Evolutionary conservation across 805 yeast genomes (phyloP), one percentile per base, ranked within the genome.

Genomic region (Starmerella riodocensis): DNA sequence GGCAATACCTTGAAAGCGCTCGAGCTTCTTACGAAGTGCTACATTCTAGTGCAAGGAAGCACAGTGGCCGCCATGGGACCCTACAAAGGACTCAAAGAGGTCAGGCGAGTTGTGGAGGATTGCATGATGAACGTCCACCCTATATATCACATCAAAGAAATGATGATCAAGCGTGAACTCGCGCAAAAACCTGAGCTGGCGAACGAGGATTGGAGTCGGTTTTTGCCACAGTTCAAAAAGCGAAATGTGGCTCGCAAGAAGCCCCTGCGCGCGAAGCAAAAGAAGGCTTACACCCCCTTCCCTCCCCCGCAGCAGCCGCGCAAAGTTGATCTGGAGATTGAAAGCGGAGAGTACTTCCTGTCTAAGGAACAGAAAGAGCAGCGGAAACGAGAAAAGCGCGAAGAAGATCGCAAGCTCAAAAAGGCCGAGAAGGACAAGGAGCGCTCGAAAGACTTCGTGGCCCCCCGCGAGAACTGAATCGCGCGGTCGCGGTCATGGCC

Each of bases 61-160:
- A 91, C 98, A 2, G 98, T 91, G 4, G 74, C 95, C 39, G 88
- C 78, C 11, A 91, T 91, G 97, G 98, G 98, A 8, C 88, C 94
- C 21, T 86, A 65, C 64, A 84, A 80, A 57, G 97, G 97, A 6
- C 66, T 91, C 47, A 91, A 91, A 58, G 93, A 81, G 48, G 74
- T 84, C 6, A 74, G 97, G 61, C 73, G 97, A 56, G 85, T 91
- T 25, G 94, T 91, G 29, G 97, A 88, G 59, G 98, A 91, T 58
- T 91, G 97, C 62, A 91, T 91, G 98, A 75, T 71, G 56, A 91
- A 91, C 53, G 70, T 91, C 12, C 98, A 91, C 59, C 98, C 98
- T n/a, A 88, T 91, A 45, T 91, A 91, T 62, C 88, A 91, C 59
- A 88, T 91, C 56, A 91, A 91, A 60, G 98, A 91, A 60, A 69